Conservation (phyloP, 345 rosid genomes). For the Populus deltoides region DNA sequence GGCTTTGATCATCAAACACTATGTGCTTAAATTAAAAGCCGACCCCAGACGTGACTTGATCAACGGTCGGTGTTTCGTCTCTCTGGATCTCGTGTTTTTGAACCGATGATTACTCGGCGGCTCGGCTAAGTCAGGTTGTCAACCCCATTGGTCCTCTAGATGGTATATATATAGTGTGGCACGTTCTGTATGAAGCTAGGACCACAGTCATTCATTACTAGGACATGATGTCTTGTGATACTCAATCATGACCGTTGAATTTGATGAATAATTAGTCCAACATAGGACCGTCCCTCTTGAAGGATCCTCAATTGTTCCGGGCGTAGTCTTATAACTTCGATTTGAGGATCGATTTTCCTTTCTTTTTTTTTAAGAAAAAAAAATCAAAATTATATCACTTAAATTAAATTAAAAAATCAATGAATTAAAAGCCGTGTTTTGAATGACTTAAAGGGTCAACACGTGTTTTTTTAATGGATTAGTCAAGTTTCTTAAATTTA, state of each 20-base stretch:
- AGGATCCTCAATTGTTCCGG: background rate
- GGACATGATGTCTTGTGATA: background rate
- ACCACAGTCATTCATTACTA: background rate
- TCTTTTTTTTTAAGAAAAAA: no score
- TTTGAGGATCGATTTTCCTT: no score
- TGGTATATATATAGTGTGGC: background rate
- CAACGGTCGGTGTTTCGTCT: background rate
- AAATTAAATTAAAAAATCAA: no score
- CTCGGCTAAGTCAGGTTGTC: background rate
- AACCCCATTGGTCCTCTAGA: background rate
- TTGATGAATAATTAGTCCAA: background rate
- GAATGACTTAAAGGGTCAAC: no score
- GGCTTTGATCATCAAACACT: background rate
- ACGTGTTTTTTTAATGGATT: no score
- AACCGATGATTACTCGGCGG: background rate
- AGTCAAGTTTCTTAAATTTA: no score
- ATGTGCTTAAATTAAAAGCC: background rate
- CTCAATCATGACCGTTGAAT: background rate
- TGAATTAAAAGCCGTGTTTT: no score
- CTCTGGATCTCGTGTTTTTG: background rate
- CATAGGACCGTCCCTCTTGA: background rate
- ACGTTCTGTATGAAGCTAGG: background rate
- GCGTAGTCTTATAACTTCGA: no score
- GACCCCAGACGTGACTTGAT: background rate
- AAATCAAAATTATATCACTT: no score